Percentiles rank a stretch among this genome's conserved stretches.
phyloP scores from a whole-genome alignment of 768 basidiomycete genomes.

The Psilocybe tampanensis region DNA sequence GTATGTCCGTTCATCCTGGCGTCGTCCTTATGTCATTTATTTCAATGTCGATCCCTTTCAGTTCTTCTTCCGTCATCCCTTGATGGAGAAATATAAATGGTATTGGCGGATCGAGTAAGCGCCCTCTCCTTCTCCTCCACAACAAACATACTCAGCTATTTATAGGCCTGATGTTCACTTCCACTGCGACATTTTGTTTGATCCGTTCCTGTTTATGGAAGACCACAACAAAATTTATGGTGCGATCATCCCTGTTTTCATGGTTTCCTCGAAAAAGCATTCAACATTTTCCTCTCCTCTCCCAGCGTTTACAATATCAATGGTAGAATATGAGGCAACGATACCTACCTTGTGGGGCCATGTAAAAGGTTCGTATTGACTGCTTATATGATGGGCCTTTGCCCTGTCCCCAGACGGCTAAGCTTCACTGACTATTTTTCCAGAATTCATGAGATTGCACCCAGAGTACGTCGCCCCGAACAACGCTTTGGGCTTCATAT shows the following conservation, averaged over 20 bases:
- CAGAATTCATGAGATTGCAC: constrained; percentile 62
- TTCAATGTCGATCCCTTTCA: constrained; percentile 21
- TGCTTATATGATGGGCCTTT: neutral
- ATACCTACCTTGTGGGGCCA: constrained; percentile 78
- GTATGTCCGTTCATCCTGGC: constrained; percentile 37
- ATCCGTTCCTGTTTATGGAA: constrained; percentile 78
- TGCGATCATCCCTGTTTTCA: constrained; percentile 11
- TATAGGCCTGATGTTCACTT: constrained; percentile 73
- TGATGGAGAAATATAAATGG: constrained; percentile 70
- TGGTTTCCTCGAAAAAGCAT: neutral
- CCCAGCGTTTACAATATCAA: constrained; percentile 63
- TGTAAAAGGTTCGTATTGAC: constrained; percentile 54
- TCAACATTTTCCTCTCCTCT: constrained; percentile 21
- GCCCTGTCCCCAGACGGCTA: too few relatives aligned
- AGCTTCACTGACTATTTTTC: constrained; percentile 6
- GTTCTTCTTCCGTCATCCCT: constrained; percentile 77
- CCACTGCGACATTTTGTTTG: constrained; percentile 68
- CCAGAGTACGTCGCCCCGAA: constrained; percentile 57
- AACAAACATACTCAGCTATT: neutral
- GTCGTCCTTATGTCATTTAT: too few relatives aligned
- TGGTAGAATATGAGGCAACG: constrained; percentile 77
- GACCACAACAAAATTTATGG: constrained; percentile 75
- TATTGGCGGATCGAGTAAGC: constrained; percentile 57
- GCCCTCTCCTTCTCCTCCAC: neutral
- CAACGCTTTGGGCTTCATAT: constrained; percentile 68